Base-by-base conservation (phyloP, 2,329 filamentous ascomycete species). In the Curvularia sp. region DNA sequence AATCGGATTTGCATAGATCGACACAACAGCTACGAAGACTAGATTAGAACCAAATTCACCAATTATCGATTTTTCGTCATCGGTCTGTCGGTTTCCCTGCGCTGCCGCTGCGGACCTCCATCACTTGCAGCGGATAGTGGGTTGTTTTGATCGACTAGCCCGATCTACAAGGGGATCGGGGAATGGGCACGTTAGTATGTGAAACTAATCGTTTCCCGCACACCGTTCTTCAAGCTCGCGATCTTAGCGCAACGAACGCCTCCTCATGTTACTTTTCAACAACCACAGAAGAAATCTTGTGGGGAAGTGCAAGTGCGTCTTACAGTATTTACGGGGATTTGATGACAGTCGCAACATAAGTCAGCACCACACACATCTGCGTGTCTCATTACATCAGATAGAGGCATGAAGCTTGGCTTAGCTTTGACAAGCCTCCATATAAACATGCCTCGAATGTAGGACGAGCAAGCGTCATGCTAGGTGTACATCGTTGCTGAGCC, bases 101-200 rank as follows among this genome's bases (percentile, higher is more conserved):
- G 41, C 33, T 24, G 52, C 31, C n/a, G 7, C 12, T 54, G 38
- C 50, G 31, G 12, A 15, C n/a, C 22, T 44, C 9, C 2, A 53
- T 54, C 20, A 49, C 43, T 41, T 42, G 50, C 41, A 44, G 41
- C 18, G 33, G 30, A 26, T 35, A 26, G 15, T 20, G 15, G n/a
- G 31, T 20, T 38, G 15, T 10, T 46, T 35, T 28, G n/a, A n/a
- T 38, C 13, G 30, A 12, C 35, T 30, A 31, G 20, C 22, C 31
- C n/a, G 15, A 35, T 10, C 20, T 35, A 38, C 15, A 33, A 22
- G 30, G 41, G 30, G 39, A 38, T 38, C 20, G 22, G 4, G 24
- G 22, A 15, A 26, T 35, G 13, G 41, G 10, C 10, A 39, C 15
- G 24, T 15, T 28, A 12, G 33, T 8, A n/a, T 3, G 12, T 15